These are phyloP conservation scores for Pyricularia sp. DNA, from an alignment of 2,329 filamentous ascomycete genomes.

Conservation along the genomic window DNA sequence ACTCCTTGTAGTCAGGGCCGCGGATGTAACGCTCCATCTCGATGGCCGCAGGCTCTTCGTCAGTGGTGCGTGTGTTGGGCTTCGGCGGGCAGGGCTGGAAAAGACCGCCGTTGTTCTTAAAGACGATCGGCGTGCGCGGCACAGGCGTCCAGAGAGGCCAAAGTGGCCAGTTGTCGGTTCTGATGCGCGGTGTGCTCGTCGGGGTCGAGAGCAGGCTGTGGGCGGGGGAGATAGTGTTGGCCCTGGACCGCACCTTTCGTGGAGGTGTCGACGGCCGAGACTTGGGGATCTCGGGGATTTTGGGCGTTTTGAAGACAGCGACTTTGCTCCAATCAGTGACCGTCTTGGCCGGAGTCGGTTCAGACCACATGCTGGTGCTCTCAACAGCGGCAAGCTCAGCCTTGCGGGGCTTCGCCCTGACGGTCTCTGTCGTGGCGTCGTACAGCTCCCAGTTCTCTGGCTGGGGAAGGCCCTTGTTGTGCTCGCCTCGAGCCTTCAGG, in stretches of 20 bases:
- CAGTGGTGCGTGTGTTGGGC: conserved; percentile 8
- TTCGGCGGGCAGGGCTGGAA: not conserved
- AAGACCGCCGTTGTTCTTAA: not conserved
- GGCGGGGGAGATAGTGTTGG: not conserved
- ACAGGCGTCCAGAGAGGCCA: not conserved
- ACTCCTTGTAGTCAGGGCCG: conserved; percentile 11
- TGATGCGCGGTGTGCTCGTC: not conserved
- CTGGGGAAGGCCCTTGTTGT: conserved; percentile 19
- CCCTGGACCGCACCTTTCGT: not conserved
- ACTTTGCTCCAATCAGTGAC: not conserved
- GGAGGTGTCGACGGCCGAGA: not conserved
- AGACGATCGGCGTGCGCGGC: not conserved
- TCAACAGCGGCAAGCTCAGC: conserved; percentile 11
- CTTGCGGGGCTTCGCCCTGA: conserved; percentile 14
- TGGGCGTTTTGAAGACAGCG: not conserved
- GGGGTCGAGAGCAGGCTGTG: not conserved
- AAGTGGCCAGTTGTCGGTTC: not conserved
- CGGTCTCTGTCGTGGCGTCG: conserved; percentile 11
- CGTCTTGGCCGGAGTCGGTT: not conserved
- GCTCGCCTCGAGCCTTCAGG: not conserved
- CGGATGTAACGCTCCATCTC: conserved; percentile 16
- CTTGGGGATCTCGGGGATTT: not conserved
- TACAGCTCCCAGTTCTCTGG: conserved; percentile 22
- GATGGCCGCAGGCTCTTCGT: conserved; percentile 14
- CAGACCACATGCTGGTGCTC: conserved; percentile 8